Conservation (phyloP, 805 yeast species). For the Tetrapisispora taiwanensis region DNA sequence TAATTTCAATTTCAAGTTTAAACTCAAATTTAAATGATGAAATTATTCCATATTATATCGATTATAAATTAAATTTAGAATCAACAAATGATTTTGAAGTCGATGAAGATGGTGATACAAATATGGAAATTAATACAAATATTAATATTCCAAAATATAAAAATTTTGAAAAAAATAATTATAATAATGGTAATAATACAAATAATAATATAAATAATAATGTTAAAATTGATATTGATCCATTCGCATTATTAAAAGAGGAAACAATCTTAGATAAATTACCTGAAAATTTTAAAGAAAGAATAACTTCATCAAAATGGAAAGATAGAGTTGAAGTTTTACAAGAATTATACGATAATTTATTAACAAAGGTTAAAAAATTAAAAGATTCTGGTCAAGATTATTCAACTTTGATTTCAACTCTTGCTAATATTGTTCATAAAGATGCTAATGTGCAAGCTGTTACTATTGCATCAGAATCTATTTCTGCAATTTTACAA, state of each 20-base stretch:
- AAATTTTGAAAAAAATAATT: not conserved
- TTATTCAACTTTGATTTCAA: slow-evolving; percentile 50
- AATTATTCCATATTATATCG: slow-evolving; percentile 10
- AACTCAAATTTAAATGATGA: slow-evolving; percentile 29
- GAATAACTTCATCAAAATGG: slow-evolving; percentile 66
- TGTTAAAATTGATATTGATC: slow-evolving; percentile 35
- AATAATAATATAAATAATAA: not conserved
- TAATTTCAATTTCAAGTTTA: slow-evolving; percentile 26
- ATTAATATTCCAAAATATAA: not conserved
- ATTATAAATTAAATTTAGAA: slow-evolving; percentile 6
- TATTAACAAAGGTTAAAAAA: slow-evolving; percentile 44
- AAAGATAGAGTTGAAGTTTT: slow-evolving; percentile 82
- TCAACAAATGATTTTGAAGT: slow-evolving; percentile 5
- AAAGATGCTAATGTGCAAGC: slow-evolving; percentile 87
- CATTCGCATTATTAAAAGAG: slow-evolving; percentile 62
- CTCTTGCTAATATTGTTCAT: slow-evolving; percentile 53
- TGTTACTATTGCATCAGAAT: slow-evolving; percentile 66
- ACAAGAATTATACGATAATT: slow-evolving; percentile 43
- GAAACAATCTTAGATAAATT: slow-evolving; percentile 55
- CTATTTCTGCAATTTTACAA: slow-evolving; percentile 48
- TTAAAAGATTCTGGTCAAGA: slow-evolving; percentile 43
- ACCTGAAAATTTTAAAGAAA: slow-evolving; percentile 49
- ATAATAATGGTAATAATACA: too few relatives aligned
- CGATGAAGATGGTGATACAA: slow-evolving; percentile 34
- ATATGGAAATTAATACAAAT: slow-evolving; percentile 13